Conservation (phyloP, 2,329 filamentous ascomycete species). For the Ophiostoma tasmaniense region DNA sequence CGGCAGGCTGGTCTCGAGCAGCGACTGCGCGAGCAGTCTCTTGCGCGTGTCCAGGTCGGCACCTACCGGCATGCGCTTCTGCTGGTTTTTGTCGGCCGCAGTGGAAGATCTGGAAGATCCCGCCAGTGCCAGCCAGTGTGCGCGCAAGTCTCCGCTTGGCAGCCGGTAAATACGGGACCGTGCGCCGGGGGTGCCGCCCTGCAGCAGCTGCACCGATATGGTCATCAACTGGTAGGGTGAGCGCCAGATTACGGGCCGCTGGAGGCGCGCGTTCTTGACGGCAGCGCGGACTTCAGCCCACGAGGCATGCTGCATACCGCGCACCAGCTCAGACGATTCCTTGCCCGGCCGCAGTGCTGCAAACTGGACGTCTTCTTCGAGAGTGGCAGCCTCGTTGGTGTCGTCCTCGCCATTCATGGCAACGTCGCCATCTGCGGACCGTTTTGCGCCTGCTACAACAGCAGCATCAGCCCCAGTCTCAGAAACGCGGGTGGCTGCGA, state of each 20-base stretch:
- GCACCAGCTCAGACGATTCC: conserved; percentile 13
- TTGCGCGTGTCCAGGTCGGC: conserved; percentile 33
- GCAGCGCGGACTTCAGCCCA: conserved; percentile 21
- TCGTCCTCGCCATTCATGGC: conserved; percentile 7
- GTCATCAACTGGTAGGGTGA: conserved; percentile 38
- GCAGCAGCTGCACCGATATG: conserved; percentile 57
- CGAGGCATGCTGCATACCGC: conserved; percentile 17
- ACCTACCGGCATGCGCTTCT: conserved; percentile 20
- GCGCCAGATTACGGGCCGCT: conserved; percentile 18
- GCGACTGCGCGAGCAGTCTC: conserved; percentile 39
- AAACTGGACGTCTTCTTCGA: conserved; percentile 17
- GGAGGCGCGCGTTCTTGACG: conserved; percentile 28
- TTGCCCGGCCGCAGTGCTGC: conserved; percentile 9
- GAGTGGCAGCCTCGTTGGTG: not conserved
- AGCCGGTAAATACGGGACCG: conserved; percentile 83
- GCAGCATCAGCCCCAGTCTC: not conserved
- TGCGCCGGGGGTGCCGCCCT: conserved; percentile 59
- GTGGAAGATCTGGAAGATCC: not conserved
- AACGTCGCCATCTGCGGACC: not conserved
- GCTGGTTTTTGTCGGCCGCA: not conserved
- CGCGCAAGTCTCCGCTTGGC: conserved; percentile 49
- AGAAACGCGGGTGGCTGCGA: conserved; percentile 7
- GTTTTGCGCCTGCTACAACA: not conserved
- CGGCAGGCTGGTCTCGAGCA: conserved; percentile 34
- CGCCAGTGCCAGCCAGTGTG: conserved; percentile 60